These are phyloP conservation scores for Rhizopogon roseolus DNA, from an alignment of 768 basidiomycete genomes.

Conservation along the genomic window DNA sequence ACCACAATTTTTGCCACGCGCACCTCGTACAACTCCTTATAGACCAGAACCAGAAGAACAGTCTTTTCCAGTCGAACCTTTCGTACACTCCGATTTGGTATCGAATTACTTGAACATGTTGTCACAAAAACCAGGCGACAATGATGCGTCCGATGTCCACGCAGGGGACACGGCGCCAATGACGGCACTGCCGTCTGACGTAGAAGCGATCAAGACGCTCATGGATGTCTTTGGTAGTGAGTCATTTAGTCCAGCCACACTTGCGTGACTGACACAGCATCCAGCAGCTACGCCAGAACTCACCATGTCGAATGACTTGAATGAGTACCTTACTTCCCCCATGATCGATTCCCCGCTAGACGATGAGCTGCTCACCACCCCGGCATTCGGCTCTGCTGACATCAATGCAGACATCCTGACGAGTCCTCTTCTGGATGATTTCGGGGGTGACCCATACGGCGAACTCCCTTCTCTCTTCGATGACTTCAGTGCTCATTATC, in stretches of 20 bases:
- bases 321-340: constrained; percentile 43
- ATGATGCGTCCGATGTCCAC: constrained; percentile 29
- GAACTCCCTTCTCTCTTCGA: constrained; percentile 29
- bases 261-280: neutral
- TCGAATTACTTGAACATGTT: constrained; percentile 71
- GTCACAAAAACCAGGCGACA: constrained; percentile 41
- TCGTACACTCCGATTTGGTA: constrained; percentile 31
- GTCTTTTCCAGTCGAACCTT: constrained; percentile 23
- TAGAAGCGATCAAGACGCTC: constrained; percentile 31
- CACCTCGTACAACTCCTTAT: constrained; percentile 55
- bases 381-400: constrained; percentile 32
- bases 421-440: constrained; percentile 36
- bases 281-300: constrained; percentile 37
- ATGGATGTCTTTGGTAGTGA: constrained; percentile 36
- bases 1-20: constrained; percentile 64
- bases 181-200: constrained; percentile 19
- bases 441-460: constrained; percentile 27
- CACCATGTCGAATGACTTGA: constrained; percentile 30
- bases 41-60: constrained; percentile 30
- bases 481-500: constrained; percentile 15
- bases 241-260: neutral
- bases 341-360: constrained; percentile 44
- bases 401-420: constrained; percentile 35
- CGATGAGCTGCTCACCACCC: constrained; percentile 39
- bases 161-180: constrained; percentile 21